These are phyloP conservation scores for Corylus heterophylla DNA, from an alignment of 306 rosid species.

Conservation along the genomic window DNA sequence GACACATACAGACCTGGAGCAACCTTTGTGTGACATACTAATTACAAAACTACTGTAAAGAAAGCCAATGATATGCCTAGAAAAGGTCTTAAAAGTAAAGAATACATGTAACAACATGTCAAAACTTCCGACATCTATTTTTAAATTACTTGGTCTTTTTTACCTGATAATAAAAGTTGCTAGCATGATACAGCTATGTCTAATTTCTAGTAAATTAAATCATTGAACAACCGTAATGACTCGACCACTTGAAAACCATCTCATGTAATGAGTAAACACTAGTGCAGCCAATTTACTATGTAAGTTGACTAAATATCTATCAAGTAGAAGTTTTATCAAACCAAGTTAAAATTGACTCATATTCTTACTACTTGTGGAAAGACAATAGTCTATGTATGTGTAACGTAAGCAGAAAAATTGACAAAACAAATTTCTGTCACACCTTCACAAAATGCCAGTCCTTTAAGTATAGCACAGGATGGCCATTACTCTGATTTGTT, in stretches of 20 bases:
- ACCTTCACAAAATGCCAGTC: slow-evolving; percentile 99
- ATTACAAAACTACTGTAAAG: too few relatives aligned
- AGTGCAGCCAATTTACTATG: neutral
- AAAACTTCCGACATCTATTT: too few relatives aligned
- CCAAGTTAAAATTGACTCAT: neutral
- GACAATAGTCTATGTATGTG: neutral
- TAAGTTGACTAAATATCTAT: neutral
- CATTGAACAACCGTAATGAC: neutral
- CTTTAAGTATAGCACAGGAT: slow-evolving; percentile 71
- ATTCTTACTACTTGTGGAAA: neutral
- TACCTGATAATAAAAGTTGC: too few relatives aligned
- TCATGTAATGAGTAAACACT: neutral
- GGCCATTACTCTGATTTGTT: slow-evolving; percentile 22
- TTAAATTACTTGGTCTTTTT: too few relatives aligned
- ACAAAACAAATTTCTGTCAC: slow-evolving; percentile 3
- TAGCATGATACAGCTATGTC: neutral
- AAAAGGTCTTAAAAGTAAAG: too few relatives aligned
- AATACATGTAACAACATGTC: too few relatives aligned
- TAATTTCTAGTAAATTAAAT: neutral
- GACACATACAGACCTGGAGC: neutral
- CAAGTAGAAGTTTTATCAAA: neutral
- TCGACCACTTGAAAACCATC: neutral
- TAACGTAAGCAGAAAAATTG: slow-evolving; percentile 4
- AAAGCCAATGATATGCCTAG: too few relatives aligned
- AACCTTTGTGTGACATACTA: neutral